phyloP scores from a whole-genome alignment of 2,329 filamentous ascomycete species.

The Trichoderma cornu-damae region DNA sequence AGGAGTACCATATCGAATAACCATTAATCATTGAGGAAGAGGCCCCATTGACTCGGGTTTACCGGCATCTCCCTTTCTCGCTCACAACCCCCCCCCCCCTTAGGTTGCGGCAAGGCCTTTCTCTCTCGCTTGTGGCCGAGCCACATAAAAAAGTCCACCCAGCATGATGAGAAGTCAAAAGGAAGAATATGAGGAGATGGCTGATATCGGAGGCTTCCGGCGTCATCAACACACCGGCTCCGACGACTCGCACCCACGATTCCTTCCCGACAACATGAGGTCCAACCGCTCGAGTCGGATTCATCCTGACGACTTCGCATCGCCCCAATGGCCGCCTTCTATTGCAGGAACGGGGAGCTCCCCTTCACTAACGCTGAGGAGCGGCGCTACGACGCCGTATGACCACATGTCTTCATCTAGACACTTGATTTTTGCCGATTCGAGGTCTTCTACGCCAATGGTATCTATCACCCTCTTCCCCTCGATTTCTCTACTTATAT shows the following conservation, averaged over 20 bases:
- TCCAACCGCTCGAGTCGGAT: conserved; percentile 18
- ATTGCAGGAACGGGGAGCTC: conserved; percentile 26
- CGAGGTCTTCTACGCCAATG: conserved; percentile 29
- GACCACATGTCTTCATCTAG: conserved; percentile 21
- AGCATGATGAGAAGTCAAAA: conserved; percentile 23
- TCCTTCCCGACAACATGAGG: conserved; percentile 9
- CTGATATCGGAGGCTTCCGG: conserved; percentile 21
- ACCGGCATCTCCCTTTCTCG: conserved; percentile 1
- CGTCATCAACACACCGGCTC: conserved; percentile 17
- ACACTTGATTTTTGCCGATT: conserved; percentile 26
- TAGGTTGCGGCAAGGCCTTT: not conserved
- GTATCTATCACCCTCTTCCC: conserved; percentile 19
- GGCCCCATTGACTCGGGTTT: not conserved
- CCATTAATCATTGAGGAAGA: not conserved
- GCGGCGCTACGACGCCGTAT: conserved; percentile 26
- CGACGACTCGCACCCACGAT: conserved; percentile 17
- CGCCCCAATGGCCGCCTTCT: conserved; percentile 27
- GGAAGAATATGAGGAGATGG: conserved; percentile 23
- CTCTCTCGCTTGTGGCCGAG: conserved; percentile 15
- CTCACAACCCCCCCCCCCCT: not conserved
- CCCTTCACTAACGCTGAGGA: conserved; percentile 23
- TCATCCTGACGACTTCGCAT: conserved; percentile 21
- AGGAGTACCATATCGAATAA: not conserved
- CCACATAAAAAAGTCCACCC: conserved; percentile 5
- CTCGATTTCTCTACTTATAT: not conserved